A percentile compares a stretch with the other conserved stretches of the same genome.
Conservation (phyloP, 768 basidiomycete genomes). For the Lentinula detonsa region DNA sequence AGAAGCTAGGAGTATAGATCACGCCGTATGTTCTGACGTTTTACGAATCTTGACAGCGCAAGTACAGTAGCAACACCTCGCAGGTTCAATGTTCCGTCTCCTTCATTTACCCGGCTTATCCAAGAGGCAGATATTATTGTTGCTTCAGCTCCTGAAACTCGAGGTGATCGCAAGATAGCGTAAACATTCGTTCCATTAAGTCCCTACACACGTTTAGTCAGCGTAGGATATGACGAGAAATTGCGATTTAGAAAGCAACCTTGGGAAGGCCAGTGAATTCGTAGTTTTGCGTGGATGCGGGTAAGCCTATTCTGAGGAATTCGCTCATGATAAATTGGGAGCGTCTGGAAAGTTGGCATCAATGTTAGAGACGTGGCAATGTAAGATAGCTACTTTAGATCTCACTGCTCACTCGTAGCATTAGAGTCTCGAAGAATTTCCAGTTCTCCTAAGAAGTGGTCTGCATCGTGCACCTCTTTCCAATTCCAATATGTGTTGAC, state of each 20-base stretch:
- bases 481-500: slow-evolving; percentile 91
- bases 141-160: slow-evolving; percentile 90
- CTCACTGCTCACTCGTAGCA: slow-evolving; percentile 69
- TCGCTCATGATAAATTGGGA: slow-evolving; percentile 55
- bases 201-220: slow-evolving; percentile 27
- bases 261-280: slow-evolving; percentile 42
- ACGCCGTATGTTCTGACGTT: slow-evolving; percentile 43
- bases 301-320: slow-evolving; percentile 71
- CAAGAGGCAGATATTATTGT: slow-evolving; percentile 91
- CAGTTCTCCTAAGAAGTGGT: slow-evolving; percentile 68
- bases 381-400: neutral
- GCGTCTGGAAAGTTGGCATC: slow-evolving; percentile 40
- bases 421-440: slow-evolving; percentile 59
- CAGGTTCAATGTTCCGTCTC: slow-evolving; percentile 60
- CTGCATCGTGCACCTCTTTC: slow-evolving; percentile 85
- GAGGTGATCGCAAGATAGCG: slow-evolving; percentile 74
- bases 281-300: slow-evolving; percentile 66
- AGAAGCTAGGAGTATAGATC: slow-evolving; percentile 1
- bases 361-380: slow-evolving; percentile 3
- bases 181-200: slow-evolving; percentile 75
- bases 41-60: slow-evolving; percentile 77
- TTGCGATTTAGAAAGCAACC: slow-evolving; percentile 31
- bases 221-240: neutral
- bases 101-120: slow-evolving; percentile 62
- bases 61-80: slow-evolving; percentile 85